phyloP scores from a whole-genome alignment of 2,329 filamentous ascomycete genomes.

The Emmonsiellopsis sp. region DNA sequence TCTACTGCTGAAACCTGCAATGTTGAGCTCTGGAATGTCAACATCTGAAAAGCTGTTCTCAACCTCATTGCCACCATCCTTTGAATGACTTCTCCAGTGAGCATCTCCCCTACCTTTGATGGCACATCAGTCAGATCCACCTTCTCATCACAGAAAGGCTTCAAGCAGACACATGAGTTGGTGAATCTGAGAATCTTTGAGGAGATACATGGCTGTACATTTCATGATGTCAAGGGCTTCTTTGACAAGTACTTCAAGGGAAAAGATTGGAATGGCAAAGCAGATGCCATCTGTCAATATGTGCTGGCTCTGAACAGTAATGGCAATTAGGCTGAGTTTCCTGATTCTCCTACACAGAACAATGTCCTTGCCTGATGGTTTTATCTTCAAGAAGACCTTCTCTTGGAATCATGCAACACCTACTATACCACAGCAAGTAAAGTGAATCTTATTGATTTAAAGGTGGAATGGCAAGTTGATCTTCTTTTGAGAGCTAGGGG shows the following conservation, averaged over 20 bases:
- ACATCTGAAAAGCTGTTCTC: neutral
- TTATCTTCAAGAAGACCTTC: slow-evolving; percentile 11
- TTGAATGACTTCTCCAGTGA: neutral
- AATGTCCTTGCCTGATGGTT: slow-evolving; percentile 11
- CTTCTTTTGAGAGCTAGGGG: slow-evolving; percentile 10
- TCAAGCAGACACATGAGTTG: slow-evolving; percentile 12
- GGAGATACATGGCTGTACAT: slow-evolving; percentile 12
- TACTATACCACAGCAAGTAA: slow-evolving; percentile 6
- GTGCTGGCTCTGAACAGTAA: slow-evolving; percentile 2
- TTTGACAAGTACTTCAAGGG: slow-evolving; percentile 16
- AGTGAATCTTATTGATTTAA: slow-evolving; percentile 6
- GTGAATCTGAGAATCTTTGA: slow-evolving; percentile 13
- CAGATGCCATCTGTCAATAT: slow-evolving; percentile 1
- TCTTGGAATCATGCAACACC: slow-evolving; percentile 7
- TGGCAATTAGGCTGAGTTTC: slow-evolving; percentile 6
- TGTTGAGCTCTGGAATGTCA: neutral
- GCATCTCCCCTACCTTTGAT: neutral
- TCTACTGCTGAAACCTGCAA: neutral
- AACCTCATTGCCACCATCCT: neutral
- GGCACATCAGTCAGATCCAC: slow-evolving; percentile 7
- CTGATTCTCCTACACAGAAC: slow-evolving; percentile 3
- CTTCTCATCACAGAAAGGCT: slow-evolving; percentile 9
- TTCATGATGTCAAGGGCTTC: slow-evolving; percentile 12
- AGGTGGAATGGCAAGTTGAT: slow-evolving; percentile 12
- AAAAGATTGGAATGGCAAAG: slow-evolving; percentile 10